Percentiles rank a stretch among this genome's conserved stretches.
Evolutionary conservation across 2,329 filamentous ascomycete species (phyloP).

Genomic region (Endoconidiophora laricicola): DNA sequence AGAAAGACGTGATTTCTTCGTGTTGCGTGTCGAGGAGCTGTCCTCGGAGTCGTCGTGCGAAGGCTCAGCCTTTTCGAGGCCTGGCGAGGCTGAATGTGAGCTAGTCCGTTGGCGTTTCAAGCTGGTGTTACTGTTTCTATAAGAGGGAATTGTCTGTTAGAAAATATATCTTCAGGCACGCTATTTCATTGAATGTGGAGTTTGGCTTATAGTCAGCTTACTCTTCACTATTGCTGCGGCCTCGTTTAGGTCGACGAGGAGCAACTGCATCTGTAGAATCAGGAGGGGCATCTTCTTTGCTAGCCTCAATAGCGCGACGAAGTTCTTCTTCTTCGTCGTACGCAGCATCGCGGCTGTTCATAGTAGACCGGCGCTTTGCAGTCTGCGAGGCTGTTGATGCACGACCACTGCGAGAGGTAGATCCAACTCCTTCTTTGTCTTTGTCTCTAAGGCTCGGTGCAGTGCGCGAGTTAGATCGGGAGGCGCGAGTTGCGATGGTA

Average conservation of each 20-base stretch:
- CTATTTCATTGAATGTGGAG: not conserved
- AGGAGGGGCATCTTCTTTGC: slow-evolving; percentile 58
- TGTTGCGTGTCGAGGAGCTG: slow-evolving; percentile 33
- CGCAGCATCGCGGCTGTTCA: slow-evolving; percentile 89
- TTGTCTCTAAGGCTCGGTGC: slow-evolving; percentile 33
- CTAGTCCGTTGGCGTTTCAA: slow-evolving; percentile 71
- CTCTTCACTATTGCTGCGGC: slow-evolving; percentile 87
- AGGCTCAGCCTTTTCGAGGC: slow-evolving; percentile 30
- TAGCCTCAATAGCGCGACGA: slow-evolving; percentile 81
- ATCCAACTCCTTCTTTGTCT: slow-evolving; percentile 40
- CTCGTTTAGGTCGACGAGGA: slow-evolving; percentile 53
- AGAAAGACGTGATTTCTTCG: slow-evolving; percentile 44
- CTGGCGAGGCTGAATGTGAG: slow-evolving; percentile 50
- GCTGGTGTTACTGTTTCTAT: slow-evolving; percentile 46
- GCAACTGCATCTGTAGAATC: slow-evolving; percentile 35
- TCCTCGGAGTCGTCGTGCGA: slow-evolving; percentile 56
- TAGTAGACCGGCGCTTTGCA: slow-evolving; percentile 79
- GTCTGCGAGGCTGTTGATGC: slow-evolving; percentile 35
- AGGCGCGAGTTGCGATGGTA: slow-evolving; percentile 39
- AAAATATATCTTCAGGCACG: not conserved
- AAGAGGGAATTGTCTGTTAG: not conserved
- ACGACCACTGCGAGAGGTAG: slow-evolving; percentile 39
- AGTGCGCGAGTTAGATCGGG: slow-evolving; percentile 42
- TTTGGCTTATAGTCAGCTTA: slow-evolving; percentile 33
- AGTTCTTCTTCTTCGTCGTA: slow-evolving; percentile 91